Percentiles rank a stretch among this genome's conserved stretches.
Evolutionary conservation across 164 flowering plant species (phyloP).

Genomic region (Platanus orientalis): DNA sequence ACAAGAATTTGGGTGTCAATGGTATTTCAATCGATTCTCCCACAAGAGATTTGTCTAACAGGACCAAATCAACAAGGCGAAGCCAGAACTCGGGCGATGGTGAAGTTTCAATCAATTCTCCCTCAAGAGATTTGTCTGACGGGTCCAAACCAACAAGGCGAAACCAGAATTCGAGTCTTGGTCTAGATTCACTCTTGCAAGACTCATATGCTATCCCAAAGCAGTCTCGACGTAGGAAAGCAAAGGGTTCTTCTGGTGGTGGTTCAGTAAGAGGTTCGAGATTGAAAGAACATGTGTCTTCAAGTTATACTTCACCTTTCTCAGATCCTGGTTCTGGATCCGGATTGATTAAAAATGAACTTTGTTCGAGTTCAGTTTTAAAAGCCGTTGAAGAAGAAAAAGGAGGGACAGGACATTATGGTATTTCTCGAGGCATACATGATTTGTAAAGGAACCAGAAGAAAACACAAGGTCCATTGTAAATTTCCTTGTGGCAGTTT

Average conservation of each 20-base stretch:
- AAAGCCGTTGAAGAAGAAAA: no score
- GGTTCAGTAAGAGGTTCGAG: constrained; percentile 24
- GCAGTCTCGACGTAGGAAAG: constrained; percentile 30
- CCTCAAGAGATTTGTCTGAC: constrained; percentile 9
- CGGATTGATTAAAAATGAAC: no score
- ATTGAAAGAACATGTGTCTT: constrained; percentile 15
- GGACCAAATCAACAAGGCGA: no score
- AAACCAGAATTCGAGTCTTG: neutral
- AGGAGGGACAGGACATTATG: no score
- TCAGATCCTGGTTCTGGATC: constrained; percentile 14
- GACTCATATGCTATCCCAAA: constrained; percentile 22
- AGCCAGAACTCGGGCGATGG: no score
- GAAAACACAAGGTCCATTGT: neutral
- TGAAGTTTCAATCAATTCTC: constrained; percentile 11
- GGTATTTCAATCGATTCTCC: constrained; percentile 12
- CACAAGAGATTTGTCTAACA: no score
- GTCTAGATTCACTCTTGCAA: constrained; percentile 7
- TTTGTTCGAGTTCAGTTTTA: no score
- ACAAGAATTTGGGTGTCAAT: no score
- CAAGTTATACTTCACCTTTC: constrained; percentile 6
- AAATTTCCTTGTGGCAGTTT: neutral
- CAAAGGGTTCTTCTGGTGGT: constrained; percentile 23
- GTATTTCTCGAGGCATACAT: no score
- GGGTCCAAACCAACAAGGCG: constrained; percentile 16
- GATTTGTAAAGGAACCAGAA: neutral